These are phyloP conservation scores for Phytophthora sansomeana DNA, from an alignment of 352 stramenopile genomes.

Conservation along the genomic window DNA sequence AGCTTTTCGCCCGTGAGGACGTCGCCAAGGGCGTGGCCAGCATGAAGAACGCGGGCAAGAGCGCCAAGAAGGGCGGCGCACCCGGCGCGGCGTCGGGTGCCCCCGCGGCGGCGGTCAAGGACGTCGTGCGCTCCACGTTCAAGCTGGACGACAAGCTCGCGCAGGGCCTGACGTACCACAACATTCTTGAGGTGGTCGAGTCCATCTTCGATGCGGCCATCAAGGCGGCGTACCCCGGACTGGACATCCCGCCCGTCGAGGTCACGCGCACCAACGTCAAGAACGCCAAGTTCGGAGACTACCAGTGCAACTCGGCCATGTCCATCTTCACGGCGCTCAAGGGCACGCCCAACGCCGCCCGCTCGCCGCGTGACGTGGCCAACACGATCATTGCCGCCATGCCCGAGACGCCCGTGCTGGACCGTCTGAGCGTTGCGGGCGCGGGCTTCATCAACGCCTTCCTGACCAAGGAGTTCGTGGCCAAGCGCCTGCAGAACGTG, in stretches of 20 bases:
- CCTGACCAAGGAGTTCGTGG: slow-evolving; percentile 88
- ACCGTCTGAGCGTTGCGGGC: slow-evolving; percentile 93
- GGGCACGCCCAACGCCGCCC: slow-evolving; percentile 69
- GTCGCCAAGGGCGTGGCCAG: slow-evolving; percentile 59
- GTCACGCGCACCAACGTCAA: slow-evolving; percentile 81
- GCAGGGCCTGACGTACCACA: slow-evolving; percentile 76
- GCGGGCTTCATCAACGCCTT: slow-evolving; percentile 99
- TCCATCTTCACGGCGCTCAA: slow-evolving; percentile 97
- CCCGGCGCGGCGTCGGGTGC: slow-evolving; percentile 17
- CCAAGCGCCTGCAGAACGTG: slow-evolving; percentile 71
- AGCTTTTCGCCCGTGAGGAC: slow-evolving; percentile 61
- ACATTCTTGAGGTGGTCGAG: slow-evolving; percentile 79
- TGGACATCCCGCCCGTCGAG: slow-evolving; percentile 64
- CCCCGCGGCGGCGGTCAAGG: slow-evolving; percentile 18
- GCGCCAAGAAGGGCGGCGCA: slow-evolving; percentile 27
- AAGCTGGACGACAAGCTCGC: slow-evolving; percentile 62
- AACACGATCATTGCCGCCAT: slow-evolving; percentile 91
- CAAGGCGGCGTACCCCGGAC: slow-evolving; percentile 66
- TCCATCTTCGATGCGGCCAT: slow-evolving; percentile 79
- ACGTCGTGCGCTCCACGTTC: slow-evolving; percentile 45
- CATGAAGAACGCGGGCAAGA: slow-evolving; percentile 56
- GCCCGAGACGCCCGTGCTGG: slow-evolving; percentile 83
- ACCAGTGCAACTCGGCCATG: slow-evolving; percentile 99
- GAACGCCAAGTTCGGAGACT: slow-evolving; percentile 94
- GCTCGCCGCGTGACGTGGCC: slow-evolving; percentile 90